Base-by-base conservation (phyloP, 1,139 yeast genomes). In the Hemisphaericaspora xylanilytica region DNA sequence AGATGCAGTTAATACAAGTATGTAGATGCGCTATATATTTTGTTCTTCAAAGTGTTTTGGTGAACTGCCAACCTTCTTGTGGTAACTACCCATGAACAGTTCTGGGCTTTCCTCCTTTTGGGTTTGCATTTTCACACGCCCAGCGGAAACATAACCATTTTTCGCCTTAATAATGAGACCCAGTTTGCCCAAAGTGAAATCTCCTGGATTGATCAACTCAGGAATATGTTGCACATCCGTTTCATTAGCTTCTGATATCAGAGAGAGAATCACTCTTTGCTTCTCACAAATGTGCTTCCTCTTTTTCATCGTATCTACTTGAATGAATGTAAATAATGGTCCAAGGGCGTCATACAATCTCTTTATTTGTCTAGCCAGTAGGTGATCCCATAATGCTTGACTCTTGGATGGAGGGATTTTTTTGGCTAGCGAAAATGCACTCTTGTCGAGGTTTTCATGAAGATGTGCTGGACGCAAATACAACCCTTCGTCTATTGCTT, bases 311-410 rank as follows among this genome's bases (percentile, higher is more conserved):
- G 58, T 42, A 21, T 59, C 52, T 28, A 66, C 70, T 30, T 42
- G 45, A 16, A 72, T 75, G 53, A 64, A 75, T 1, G 86, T 65
- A 49, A 67, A 72, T 13, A 85, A 49, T 0, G 80, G 70, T 0
- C 94, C 95, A 37, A 86, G 56, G 0, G 85, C 81, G 45, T 75
- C 75, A 35, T 60, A 56, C 37, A 70, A 58, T 24, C 80, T 63
- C 22, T 70, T 49, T 1, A 85, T 61, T 5, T 67, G 58, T 2
- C 59, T 48, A 0, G 80, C 54, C 1, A 71, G 47, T 36, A 59
- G 55, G 4, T 33, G 35, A 0, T 47, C 27, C 84, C 92, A 82
- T 5, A 62, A 33, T 2, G 82, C 63, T 35, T 67, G 65, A 13
- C 63, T 55, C 55, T 66, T 70, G 2, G 56, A 41, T 0, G 75